A percentile compares a stretch with the other conserved stretches of the same genome.
Evolutionary conservation across 768 basidiomycete species (phyloP).

Genomic region (Suillus plorans): DNA sequence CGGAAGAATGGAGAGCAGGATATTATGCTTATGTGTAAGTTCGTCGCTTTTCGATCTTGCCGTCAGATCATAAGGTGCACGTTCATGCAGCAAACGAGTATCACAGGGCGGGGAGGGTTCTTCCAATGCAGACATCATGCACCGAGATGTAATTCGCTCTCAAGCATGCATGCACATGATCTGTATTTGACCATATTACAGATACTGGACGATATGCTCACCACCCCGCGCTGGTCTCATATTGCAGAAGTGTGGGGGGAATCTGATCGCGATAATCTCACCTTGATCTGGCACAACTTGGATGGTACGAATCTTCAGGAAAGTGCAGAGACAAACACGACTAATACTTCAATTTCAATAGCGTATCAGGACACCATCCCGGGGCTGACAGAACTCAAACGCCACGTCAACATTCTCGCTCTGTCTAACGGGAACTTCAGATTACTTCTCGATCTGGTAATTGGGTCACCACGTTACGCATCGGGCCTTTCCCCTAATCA

Average conservation of each 20-base stretch:
- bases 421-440: conserved; percentile 67
- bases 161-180: not conserved
- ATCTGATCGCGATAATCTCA: conserved; percentile 42
- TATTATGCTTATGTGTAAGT: conserved; percentile 36
- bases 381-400: conserved; percentile 52
- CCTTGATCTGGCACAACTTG: conserved; percentile 60
- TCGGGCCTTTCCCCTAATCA: not conserved
- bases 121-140: conserved; percentile 52
- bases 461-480: not conserved
- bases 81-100: conserved; percentile 40
- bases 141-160: conserved; percentile 43
- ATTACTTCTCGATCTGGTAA: conserved; percentile 60
- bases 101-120: conserved; percentile 47
- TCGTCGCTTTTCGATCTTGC: not conserved
- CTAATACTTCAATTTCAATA: conserved; percentile 17
- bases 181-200: conserved; percentile 20
- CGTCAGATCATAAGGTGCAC: not conserved
- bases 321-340: too few relatives aligned
- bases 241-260: conserved; percentile 48
- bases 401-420: conserved; percentile 47
- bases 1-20: conserved; percentile 54
- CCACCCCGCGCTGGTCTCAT: conserved; percentile 46
- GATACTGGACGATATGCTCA: conserved; percentile 60
- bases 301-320: conserved; percentile 37
- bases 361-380: conserved; percentile 58